These are phyloP conservation scores for Yamadazyma sp. DNA, from an alignment of 805 yeast genomes.

Conservation along the genomic window DNA sequence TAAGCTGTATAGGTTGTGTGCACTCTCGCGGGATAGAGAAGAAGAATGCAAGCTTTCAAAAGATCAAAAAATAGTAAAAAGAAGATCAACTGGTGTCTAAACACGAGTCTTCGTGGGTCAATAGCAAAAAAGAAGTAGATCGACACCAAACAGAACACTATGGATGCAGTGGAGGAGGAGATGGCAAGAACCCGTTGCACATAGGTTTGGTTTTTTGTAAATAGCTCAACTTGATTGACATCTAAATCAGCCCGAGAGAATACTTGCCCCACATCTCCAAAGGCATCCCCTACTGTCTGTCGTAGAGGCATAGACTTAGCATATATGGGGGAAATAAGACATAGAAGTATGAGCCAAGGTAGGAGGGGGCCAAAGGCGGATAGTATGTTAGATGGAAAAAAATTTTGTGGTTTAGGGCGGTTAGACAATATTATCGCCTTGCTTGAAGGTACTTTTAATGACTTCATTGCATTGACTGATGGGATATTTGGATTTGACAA, in stretches of 20 bases:
- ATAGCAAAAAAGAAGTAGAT: conserved; percentile 61
- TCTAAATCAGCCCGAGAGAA: background rate
- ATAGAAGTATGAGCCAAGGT: too few species aligned
- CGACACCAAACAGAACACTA: conserved; percentile 53
- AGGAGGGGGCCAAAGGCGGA: too few species aligned
- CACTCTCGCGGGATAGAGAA: conserved; percentile 67
- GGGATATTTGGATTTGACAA: too few species aligned
- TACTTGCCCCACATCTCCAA: too few species aligned
- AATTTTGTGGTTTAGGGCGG: too few species aligned
- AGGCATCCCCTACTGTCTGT: too few species aligned
- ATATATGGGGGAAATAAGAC: too few species aligned
- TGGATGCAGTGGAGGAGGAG: conserved; percentile 38
- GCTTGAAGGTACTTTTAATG: too few species aligned
- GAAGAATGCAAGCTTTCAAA: conserved; percentile 64
- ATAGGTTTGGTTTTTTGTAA: conserved; percentile 26
- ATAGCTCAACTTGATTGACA: conserved; percentile 27
- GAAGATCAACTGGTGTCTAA: conserved; percentile 69
- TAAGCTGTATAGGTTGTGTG: conserved; percentile 44
- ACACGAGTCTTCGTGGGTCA: conserved; percentile 60
- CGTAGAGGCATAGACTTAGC: too few species aligned
- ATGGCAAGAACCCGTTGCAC: conserved; percentile 40
- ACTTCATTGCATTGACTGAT: too few species aligned
- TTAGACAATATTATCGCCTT: too few species aligned
- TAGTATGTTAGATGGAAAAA: too few species aligned
- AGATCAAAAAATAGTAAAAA: conserved; percentile 72